These are phyloP conservation scores for Ochetophila trinervis DNA, from an alignment of 306 rosid species.

Conservation along the genomic window DNA sequence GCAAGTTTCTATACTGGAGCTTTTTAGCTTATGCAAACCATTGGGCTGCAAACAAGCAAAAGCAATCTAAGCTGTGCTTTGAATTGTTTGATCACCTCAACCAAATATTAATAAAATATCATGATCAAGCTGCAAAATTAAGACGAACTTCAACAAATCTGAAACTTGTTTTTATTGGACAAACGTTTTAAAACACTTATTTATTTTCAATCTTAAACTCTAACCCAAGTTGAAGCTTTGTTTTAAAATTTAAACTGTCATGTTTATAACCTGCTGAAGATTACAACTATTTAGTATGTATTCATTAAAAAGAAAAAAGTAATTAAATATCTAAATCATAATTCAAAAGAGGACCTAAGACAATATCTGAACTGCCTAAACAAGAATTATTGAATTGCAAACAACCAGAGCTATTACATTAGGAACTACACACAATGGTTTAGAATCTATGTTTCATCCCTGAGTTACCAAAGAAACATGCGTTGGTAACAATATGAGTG, in stretches of 20 bases:
- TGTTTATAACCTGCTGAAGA: too few relatives aligned
- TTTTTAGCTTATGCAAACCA: not conserved
- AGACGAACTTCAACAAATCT: not conserved
- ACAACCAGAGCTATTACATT: too few relatives aligned
- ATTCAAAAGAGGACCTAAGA: too few relatives aligned
- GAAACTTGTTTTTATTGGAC: not conserved
- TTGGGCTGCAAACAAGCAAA: not conserved
- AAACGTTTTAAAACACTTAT: not conserved
- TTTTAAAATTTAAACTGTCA: too few relatives aligned
- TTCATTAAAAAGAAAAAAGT: too few relatives aligned
- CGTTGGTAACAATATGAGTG: too few relatives aligned
- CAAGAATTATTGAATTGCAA: too few relatives aligned
- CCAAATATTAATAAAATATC: not conserved
- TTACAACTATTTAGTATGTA: too few relatives aligned
- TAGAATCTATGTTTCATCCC: not conserved
- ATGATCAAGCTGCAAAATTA: not conserved
- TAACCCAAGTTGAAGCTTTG: too few relatives aligned
- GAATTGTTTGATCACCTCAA: not conserved
- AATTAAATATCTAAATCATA: too few relatives aligned
- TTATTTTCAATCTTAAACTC: not conserved
- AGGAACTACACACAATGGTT: too few relatives aligned
- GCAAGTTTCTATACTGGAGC: conserved; percentile 30
- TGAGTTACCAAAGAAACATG: not conserved
- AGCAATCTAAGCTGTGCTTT: not conserved
- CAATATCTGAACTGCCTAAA: too few relatives aligned